Base-by-base conservation (phyloP, 805 yeast species). In the Ogataea nitratoaversa region DNA sequence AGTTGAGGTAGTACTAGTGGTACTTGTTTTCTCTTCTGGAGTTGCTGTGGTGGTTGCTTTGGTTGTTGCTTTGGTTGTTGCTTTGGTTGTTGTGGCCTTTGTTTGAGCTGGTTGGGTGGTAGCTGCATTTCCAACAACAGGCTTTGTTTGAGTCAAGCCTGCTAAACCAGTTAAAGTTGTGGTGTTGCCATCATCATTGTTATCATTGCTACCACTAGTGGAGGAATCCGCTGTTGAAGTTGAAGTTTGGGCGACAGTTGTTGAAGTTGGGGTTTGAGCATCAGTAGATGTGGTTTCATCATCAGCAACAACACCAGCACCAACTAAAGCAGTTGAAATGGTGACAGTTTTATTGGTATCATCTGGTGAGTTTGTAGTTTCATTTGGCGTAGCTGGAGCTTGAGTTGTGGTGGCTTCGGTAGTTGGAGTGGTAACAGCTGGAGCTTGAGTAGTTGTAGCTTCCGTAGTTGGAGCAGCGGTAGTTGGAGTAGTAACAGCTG, bases 331-430 rank as follows among this genome's bases (percentile, higher is more conserved):
- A 17, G 23, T 19, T 5, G 36, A 27, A 27, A 27, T 29, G 32
- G 30, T 32, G 34, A n/a, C 17, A 11, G 23, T 16, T 13, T 22
- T 44, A 25, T 39, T 31, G 16, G 46, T 32, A 20, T 46, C 42
- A 19, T 49, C 35, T 13, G 37, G 24, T 18, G 30, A 5, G 9
- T 23, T 12, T 12, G 42, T 36, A 8, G 50, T 38, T 20, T 30
- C 40, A 19, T 49, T 35, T 27, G 40, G 36, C 14, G 58, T 32
- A 38, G 53, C 28, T 20, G 53, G 19, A 19, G 47, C 50, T 6
- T 56, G 28, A 8, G 49, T 38, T 13, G 56, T 43, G 20, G 59
- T 36, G 13, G 57, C 39, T 22, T 54, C 23, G 20, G 57, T 41
- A 14, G 51, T 45, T 13, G 50, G 20, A 27, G 48, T 29, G 19